A percentile compares a stretch with the other conserved stretches of the same genome.
These are phyloP conservation scores for Colletotrichum sp. DNA, from an alignment of 2,329 filamentous ascomycete genomes.

Conservation along the genomic window DNA sequence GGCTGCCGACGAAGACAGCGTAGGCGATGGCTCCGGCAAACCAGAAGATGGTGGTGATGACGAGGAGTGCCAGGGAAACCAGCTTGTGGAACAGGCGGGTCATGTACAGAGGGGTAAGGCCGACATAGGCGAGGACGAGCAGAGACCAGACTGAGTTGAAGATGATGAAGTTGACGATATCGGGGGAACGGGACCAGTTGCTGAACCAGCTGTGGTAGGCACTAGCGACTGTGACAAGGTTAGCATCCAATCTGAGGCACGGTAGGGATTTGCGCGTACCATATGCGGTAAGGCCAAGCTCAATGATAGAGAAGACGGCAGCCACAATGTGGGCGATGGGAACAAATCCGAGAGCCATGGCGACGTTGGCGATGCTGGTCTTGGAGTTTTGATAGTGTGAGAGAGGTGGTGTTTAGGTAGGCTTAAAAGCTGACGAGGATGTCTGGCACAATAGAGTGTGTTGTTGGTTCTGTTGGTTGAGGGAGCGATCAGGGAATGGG, in stretches of 20 bases:
- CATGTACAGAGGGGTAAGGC: conserved; percentile 68
- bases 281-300: conserved; percentile 77
- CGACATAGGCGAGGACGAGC: conserved; percentile 72
- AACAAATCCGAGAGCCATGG: conserved; percentile 12
- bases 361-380: not conserved
- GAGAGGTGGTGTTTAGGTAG: not conserved
- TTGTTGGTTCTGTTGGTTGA: not conserved
- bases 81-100: conserved; percentile 65
- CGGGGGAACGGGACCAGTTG: conserved; percentile 46
- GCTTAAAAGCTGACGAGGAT: not conserved
- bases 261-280: conserved; percentile 51
- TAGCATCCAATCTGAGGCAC: not conserved
- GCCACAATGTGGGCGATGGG: conserved; percentile 61
- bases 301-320: conserved; percentile 70
- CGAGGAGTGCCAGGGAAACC: conserved; percentile 70
- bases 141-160: conserved; percentile 81
- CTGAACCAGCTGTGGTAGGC: conserved; percentile 10
- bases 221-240: conserved; percentile 53
- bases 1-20: conserved; percentile 65
- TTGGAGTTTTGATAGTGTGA: not conserved
- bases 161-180: conserved; percentile 75
- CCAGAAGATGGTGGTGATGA: conserved; percentile 84
- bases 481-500: not conserved
- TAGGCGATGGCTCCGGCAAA: conserved; percentile 84
- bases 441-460: not conserved